Conservation (phyloP, 2,329 filamentous ascomycete genomes). For the Trematosphaeria pertusa region DNA sequence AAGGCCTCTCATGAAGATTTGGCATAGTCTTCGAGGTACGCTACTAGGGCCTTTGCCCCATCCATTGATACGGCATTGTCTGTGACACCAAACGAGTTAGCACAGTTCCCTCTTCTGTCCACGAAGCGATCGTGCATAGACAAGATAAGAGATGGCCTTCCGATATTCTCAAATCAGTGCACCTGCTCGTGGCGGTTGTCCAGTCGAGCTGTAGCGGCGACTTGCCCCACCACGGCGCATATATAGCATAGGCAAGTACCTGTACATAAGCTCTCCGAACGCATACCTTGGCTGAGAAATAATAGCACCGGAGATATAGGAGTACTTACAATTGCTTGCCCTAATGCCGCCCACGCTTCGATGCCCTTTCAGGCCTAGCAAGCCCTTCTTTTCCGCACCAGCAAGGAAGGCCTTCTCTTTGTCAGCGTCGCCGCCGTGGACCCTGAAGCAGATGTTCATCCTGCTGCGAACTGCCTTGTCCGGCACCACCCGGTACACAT, state of each 20-base stretch:
- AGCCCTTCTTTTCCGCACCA: constrained; percentile 69
- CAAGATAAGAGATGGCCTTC: constrained; percentile 7
- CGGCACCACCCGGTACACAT: constrained; percentile 80
- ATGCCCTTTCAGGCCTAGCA: constrained; percentile 88
- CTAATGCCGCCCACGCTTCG: constrained; percentile 86
- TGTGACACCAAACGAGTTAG: constrained; percentile 33
- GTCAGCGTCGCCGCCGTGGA: constrained; percentile 69
- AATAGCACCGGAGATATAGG: constrained; percentile 10
- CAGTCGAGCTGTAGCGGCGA: background rate
- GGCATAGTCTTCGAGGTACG: constrained; percentile 69
- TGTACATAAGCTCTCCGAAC: constrained; percentile 12
- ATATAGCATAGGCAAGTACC: constrained; percentile 21
- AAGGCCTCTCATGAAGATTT: constrained; percentile 30
- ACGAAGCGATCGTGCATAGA: constrained; percentile 21
- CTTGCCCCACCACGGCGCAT: constrained; percentile 14
- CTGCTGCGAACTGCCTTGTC: constrained; percentile 77
- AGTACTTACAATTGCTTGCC: constrained; percentile 72
- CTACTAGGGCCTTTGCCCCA: constrained; percentile 71
- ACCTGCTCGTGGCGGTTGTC: constrained; percentile 4
- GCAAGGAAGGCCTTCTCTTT: constrained; percentile 83
- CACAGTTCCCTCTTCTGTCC: constrained; percentile 6
- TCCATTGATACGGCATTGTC: constrained; percentile 79
- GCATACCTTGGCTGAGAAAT: background rate
- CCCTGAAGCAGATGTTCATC: constrained; percentile 95
- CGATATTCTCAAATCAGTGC: constrained; percentile 8